Evolutionary conservation across 768 basidiomycete genomes (phyloP).

Genomic region (Boletus patriciae): DNA sequence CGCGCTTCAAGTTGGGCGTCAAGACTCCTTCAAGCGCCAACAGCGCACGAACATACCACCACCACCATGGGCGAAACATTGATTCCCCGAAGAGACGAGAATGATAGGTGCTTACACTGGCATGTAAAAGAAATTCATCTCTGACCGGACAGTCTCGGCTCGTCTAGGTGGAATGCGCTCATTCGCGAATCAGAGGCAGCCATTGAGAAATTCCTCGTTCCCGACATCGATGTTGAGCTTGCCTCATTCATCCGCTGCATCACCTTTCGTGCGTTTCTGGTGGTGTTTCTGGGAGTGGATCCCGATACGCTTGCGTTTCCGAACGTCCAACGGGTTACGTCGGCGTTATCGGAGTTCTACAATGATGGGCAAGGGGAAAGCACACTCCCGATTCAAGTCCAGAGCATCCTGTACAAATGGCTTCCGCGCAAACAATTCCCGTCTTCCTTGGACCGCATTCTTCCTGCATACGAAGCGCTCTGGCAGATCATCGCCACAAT

Average conservation of each 20-base stretch:
- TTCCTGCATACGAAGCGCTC: constrained; percentile 61
- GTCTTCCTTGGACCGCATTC: constrained; percentile 48
- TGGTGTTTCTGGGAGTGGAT: constrained; percentile 41
- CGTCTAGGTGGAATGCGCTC: constrained; percentile 18
- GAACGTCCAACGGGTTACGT: constrained; percentile 40
- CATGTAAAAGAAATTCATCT: not conserved
- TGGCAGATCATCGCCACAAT: constrained; percentile 61
- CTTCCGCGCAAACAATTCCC: constrained; percentile 31
- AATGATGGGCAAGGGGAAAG: constrained; percentile 29
- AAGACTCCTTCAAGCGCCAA: constrained; percentile 8
- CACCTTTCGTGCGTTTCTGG: constrained; percentile 43
- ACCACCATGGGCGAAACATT: constrained; percentile 4
- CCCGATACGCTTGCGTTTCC: constrained; percentile 18
- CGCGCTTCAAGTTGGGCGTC: constrained; percentile 6
- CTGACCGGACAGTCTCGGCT: constrained; percentile 3
- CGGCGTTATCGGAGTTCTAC: constrained; percentile 45
- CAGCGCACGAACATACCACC: constrained; percentile 1
- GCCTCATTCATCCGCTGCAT: constrained; percentile 45
- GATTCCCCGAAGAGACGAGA: constrained; percentile 1
- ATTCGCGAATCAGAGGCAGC: constrained; percentile 11
- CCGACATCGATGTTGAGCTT: constrained; percentile 27
- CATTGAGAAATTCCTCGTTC: constrained; percentile 12
- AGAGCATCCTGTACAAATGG: constrained; percentile 40
- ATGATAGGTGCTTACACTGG: constrained; percentile 15
- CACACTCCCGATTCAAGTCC: constrained; percentile 36